Base-by-base conservation (phyloP, 2,329 filamentous ascomycete genomes). In the Biscogniauxia marginata region DNA sequence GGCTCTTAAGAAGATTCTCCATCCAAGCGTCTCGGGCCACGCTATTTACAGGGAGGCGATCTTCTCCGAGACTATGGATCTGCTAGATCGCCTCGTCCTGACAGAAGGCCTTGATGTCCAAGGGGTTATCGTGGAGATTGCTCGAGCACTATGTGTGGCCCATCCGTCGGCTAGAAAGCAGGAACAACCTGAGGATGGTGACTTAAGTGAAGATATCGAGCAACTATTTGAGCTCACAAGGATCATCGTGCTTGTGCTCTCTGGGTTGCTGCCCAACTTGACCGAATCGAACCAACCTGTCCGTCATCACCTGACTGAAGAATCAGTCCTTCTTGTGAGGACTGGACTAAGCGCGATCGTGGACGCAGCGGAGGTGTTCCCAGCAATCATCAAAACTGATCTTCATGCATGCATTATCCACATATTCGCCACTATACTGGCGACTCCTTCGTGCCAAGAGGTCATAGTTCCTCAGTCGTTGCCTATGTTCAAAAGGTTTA, bases 51-150 rank as follows among this genome's bases (percentile, higher is more conserved):
- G 96, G 65, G 92, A 96, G 55, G 91, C 93, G 7, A 90, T 99
- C 47, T 99, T 99, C 71, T 90, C 92, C 0, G 95, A 99, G 75
- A 96, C 93, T 0, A 96, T 98, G 87, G 95, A 99, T 67, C 84
- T 96, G 52, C 83, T 99, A 3, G 93, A 98, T 73, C 86, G 95
- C 6, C 84, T 99, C 39, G 92, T 96, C 3, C 81, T 99, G 57
- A 99, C 93, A 0, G 93, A 98, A 70, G 90, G 89, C 0, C 80
- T 95, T 22, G 88, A 92, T 59, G 90, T 98, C 19, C 95, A 99
- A 73, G 84, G 84, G 0, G 91, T 96, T 23, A 96, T 99, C 68
- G 92, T 99, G 7, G 90, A 96, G 65, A 97, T 98, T 66, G 93
- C 93, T 0, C 84, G 93, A 54, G 93, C 91, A 49, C 79, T 99